Conservation (phyloP, 225 moss, liverwort and hornwort genomes). For the Climacium dendroides region DNA sequence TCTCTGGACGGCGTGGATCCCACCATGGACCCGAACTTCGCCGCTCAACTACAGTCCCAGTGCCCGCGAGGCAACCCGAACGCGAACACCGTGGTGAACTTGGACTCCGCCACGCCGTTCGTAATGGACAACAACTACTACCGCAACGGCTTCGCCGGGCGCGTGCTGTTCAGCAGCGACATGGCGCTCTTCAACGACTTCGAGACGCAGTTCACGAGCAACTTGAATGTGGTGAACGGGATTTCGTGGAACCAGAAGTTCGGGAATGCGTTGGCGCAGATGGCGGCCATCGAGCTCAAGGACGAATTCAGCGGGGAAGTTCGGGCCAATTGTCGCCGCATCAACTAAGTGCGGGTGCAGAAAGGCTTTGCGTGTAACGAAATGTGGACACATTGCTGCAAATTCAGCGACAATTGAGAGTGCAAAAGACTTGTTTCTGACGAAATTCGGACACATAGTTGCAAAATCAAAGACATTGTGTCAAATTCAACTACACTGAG, state of each 20-base stretch:
- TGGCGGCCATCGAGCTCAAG: conserved; percentile 35
- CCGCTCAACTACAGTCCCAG: conserved; percentile 3
- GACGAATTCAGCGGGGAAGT: conserved; percentile 13
- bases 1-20: conserved; percentile 41
- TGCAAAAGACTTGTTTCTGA: neutral
- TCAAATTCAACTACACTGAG: neutral
- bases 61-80: conserved; percentile 32
- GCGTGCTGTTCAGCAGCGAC: conserved; percentile 35
- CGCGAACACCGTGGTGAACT: conserved; percentile 22
- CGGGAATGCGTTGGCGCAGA: conserved; percentile 31
- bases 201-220: conserved; percentile 30
- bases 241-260: conserved; percentile 37
- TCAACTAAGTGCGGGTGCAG: neutral
- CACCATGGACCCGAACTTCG: conserved; percentile 17
- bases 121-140: conserved; percentile 52
- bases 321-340: conserved; percentile 11
- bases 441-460: neutral
- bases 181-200: conserved; percentile 34
- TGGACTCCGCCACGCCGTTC: conserved; percentile 25
- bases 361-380: neutral
- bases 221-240: conserved; percentile 19
- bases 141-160: conserved; percentile 29
- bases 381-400: neutral
- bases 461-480: neutral
- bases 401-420: neutral